Evolutionary conservation across 176 grass and related monocot species (phyloP), one percentile per base, ranked within the genome.

Genomic region (Paspalum notatum): DNA sequence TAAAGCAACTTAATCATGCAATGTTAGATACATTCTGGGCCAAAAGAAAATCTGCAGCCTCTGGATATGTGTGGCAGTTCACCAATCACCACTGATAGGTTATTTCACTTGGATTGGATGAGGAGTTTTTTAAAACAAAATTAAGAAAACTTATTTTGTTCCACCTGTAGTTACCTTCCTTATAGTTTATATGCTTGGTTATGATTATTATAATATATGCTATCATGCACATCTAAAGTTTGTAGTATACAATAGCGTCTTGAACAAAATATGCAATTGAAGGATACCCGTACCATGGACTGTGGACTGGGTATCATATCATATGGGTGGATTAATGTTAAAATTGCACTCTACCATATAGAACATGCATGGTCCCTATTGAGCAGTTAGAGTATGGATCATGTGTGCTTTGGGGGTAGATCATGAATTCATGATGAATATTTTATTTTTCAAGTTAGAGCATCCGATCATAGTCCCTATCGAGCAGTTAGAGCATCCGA

Each of bases 301-400:
- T 32, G n/a, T 46, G 45, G 43, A 61, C 42, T n/a, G 32, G 55
- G 42, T 57, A 59, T 69, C 11, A 57, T 15, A 45, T 58, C 51
- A 62, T 68, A 59, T 78, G 40, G 56, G 43, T 80, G 50, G 66
- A 46, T 40, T 58, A 43, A 76, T 50, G 9, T 46, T 16, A 87
- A 60, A 45, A 15, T 12, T 71, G 1, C 24, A 58, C 52, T 71
- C 7, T 82, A 65, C 40, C 16, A 53, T 27, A 81, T 45, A 4
- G 51, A 42, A 27, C 50, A 68, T 24, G 43, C 39, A 83, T 48
- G 18, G 57, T 21, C 37, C 41, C 22, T 71, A 40, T 64, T 39
- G 2, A 67, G 13, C 53, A 45, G 10, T 43, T 32, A 3, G 32
- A 32, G 32, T 59, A 13, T 61, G 24, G 38, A 18, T 11, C 9